Evolutionary conservation across 2,329 filamentous ascomycete genomes (phyloP).

Genomic region (Trichoderma hamatum): DNA sequence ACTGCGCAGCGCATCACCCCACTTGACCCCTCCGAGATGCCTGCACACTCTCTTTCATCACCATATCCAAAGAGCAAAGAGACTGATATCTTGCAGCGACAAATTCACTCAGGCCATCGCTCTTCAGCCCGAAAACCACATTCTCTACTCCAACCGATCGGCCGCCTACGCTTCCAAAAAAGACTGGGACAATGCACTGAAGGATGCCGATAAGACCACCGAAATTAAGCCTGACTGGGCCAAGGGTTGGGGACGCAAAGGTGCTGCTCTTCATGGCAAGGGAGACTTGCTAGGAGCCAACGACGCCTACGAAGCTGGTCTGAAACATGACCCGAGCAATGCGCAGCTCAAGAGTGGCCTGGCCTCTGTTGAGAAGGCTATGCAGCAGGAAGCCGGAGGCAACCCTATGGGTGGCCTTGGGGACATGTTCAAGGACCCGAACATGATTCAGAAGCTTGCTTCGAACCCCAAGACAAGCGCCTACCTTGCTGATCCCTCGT

Average conservation of each 20-base stretch:
- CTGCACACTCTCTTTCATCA: neutral
- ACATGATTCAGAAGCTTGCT: constrained; percentile 86
- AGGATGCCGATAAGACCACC: constrained; percentile 91
- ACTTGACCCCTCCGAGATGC: constrained; percentile 1
- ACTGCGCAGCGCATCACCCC: constrained; percentile 3
- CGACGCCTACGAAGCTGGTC: constrained; percentile 91
- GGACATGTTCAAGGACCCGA: constrained; percentile 91
- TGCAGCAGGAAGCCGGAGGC: constrained; percentile 60
- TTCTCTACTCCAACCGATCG: constrained; percentile 97
- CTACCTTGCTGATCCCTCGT: constrained; percentile 78
- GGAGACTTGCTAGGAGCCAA: constrained; percentile 83
- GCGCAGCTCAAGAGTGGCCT: constrained; percentile 90
- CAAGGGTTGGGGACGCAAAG: constrained; percentile 94
- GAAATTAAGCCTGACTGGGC: constrained; percentile 97
- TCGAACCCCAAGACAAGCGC: constrained; percentile 89
- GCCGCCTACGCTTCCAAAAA: constrained; percentile 85
- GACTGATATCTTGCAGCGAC: constrained; percentile 57
- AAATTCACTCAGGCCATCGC: constrained; percentile 95
- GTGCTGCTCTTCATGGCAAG: constrained; percentile 83
- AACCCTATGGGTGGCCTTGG: constrained; percentile 79
- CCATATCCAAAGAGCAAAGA: neutral
- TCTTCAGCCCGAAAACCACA: constrained; percentile 86
- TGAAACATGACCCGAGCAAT: constrained; percentile 90
- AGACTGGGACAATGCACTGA: constrained; percentile 80
- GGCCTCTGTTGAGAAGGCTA: constrained; percentile 81